Evolutionary conservation across 2,329 filamentous ascomycete genomes (phyloP).

Genomic region (Fusarium miscanthi): DNA sequence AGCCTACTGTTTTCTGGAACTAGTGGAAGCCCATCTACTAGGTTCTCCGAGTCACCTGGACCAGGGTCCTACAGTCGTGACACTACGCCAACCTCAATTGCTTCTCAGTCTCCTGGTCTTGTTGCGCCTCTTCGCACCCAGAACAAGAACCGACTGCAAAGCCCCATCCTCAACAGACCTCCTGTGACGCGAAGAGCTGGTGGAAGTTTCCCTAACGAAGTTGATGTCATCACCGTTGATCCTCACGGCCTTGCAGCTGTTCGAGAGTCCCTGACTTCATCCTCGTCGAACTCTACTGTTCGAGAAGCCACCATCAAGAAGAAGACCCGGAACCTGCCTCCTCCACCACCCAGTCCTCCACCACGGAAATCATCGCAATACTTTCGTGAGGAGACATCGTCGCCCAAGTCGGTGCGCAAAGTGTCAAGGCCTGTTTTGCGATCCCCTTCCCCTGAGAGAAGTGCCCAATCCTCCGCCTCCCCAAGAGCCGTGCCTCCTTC

Average conservation of each 20-base stretch:
- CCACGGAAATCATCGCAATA: slow-evolving; percentile 71
- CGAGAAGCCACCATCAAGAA: slow-evolving; percentile 60
- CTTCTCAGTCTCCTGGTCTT: slow-evolving; percentile 76
- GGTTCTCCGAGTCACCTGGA: slow-evolving; percentile 78
- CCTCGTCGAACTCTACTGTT: slow-evolving; percentile 77
- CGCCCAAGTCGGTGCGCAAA: slow-evolving; percentile 52
- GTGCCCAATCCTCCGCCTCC: slow-evolving; percentile 41
- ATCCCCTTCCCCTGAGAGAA: slow-evolving; percentile 51
- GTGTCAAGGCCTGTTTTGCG: slow-evolving; percentile 45
- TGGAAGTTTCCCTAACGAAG: slow-evolving; percentile 65
- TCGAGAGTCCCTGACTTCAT: slow-evolving; percentile 76
- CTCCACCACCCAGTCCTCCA: slow-evolving; percentile 68
- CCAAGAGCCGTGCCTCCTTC: slow-evolving; percentile 59
- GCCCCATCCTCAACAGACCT: slow-evolving; percentile 66
- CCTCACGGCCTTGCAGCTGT: slow-evolving; percentile 71
- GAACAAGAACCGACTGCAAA: slow-evolving; percentile 64
- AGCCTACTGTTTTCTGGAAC: slow-evolving; percentile 68
- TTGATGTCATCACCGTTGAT: slow-evolving; percentile 59
- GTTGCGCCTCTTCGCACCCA: slow-evolving; percentile 60
- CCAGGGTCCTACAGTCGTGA: slow-evolving; percentile 79
- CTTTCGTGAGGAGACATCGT: slow-evolving; percentile 55
- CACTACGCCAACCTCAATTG: slow-evolving; percentile 82
- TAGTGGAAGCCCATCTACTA: slow-evolving; percentile 78
- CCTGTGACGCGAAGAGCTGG: slow-evolving; percentile 69
- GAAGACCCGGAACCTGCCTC: slow-evolving; percentile 57